Conservation (phyloP, 768 basidiomycete genomes). For the Mycena belliarum region DNA sequence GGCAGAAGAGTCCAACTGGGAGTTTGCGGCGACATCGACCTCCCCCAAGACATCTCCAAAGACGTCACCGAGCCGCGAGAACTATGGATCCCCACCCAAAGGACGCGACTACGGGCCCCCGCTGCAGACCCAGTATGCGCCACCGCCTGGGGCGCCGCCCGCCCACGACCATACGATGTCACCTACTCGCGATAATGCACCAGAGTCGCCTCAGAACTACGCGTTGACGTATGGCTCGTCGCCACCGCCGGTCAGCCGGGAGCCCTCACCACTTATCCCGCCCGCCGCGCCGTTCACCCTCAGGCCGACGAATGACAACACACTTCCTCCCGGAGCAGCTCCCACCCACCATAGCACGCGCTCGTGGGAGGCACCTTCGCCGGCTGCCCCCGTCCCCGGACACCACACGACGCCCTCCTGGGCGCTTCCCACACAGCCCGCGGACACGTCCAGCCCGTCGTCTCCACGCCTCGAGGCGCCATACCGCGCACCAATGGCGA, state of each 20-base stretch:
- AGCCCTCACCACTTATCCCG: constrained; percentile 20
- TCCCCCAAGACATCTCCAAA: not conserved
- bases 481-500: constrained; percentile 31
- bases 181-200: not conserved
- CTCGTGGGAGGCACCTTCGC: constrained; percentile 6
- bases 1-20: not conserved
- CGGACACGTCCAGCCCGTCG: constrained; percentile 6
- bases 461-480: constrained; percentile 25
- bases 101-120: constrained; percentile 1
- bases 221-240: not conserved
- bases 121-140: constrained; percentile 10
- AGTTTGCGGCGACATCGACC: not conserved
- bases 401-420: constrained; percentile 21
- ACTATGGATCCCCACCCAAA: not conserved
- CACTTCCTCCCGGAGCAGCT: not conserved
- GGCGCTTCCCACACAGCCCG: constrained; percentile 9
- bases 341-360: constrained; percentile 5
- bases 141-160: not conserved
- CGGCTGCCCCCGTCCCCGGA: not conserved
- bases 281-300: constrained; percentile 10
- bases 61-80: constrained; percentile 9
- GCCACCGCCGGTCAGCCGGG: constrained; percentile 2
- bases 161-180: not conserved
- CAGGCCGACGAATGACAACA: not conserved
- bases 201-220: not conserved